phyloP scores from a whole-genome alignment of 2,329 filamentous ascomycete species.

The Mariannaea sp. region DNA sequence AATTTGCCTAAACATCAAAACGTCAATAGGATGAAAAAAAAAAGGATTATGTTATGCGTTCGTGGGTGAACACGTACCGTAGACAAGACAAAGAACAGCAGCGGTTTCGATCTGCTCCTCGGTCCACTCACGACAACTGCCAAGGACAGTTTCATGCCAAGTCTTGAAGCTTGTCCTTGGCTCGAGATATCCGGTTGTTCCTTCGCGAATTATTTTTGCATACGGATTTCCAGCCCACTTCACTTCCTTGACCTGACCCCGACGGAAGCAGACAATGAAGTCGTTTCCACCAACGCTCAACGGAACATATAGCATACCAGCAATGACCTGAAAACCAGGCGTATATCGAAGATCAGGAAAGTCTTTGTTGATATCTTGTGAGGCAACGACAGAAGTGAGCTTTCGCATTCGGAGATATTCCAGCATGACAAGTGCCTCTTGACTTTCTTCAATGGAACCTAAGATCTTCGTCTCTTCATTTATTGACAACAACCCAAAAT shows the following conservation, averaged over 20 bases:
- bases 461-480: conserved; percentile 87
- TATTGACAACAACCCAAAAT: conserved; percentile 85
- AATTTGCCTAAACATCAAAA: conserved; percentile 60
- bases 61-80: conserved; percentile 59
- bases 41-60: no score
- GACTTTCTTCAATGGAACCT: conserved; percentile 73
- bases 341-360: conserved; percentile 82
- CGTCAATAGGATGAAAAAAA: background rate
- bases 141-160: conserved; percentile 81
- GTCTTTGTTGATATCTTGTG: conserved; percentile 74
- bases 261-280: conserved; percentile 92
- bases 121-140: conserved; percentile 85
- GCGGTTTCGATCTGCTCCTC: conserved; percentile 90
- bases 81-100: conserved; percentile 84
- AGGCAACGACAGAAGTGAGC: conserved; percentile 75
- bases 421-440: conserved; percentile 81
- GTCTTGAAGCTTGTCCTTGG: conserved; percentile 78
- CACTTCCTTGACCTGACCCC: conserved; percentile 73
- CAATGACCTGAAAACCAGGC: conserved; percentile 78
- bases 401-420: conserved; percentile 81
- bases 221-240: conserved; percentile 90
- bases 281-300: conserved; percentile 76
- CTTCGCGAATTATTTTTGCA: conserved; percentile 74
- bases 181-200: conserved; percentile 75
- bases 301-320: conserved; percentile 81